Evolutionary conservation across 345 rosid species (phyloP).

Genomic region (Eucalyptus polybractea): DNA sequence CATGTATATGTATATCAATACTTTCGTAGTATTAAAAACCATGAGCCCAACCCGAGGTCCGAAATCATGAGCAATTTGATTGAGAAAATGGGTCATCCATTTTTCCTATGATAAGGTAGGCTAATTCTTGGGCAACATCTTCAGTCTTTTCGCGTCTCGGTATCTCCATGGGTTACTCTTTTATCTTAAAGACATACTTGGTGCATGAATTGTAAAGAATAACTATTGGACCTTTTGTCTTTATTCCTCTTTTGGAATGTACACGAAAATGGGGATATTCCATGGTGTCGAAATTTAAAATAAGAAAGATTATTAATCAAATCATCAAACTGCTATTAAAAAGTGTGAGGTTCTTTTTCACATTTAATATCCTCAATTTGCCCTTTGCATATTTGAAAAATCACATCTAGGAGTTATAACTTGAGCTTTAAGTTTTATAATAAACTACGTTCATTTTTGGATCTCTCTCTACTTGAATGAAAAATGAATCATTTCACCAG

Average conservation of each 20-base stretch:
- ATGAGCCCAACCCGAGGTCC: neutral
- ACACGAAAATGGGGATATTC: neutral
- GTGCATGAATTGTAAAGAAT: neutral
- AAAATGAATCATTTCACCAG: neutral
- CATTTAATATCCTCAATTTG: no score
- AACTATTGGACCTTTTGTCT: neutral
- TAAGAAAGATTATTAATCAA: neutral
- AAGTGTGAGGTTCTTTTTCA: neutral
- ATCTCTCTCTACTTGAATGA: neutral
- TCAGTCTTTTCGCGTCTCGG: neutral
- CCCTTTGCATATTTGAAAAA: neutral
- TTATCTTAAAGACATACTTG: neutral
- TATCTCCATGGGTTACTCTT: neutral
- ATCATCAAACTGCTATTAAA: neutral
- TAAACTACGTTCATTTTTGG: neutral
- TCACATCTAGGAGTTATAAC: neutral
- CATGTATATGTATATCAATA: neutral
- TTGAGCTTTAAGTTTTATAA: neutral
- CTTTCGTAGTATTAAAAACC: neutral
- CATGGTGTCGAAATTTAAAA: neutral
- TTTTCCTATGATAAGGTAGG: neutral
- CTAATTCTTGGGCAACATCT: neutral
- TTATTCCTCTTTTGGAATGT: neutral
- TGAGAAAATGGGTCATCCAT: neutral
- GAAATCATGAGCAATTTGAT: neutral